Base-by-base conservation (phyloP, 2,329 filamentous ascomycete species). In the Penicillium crustosum region DNA sequence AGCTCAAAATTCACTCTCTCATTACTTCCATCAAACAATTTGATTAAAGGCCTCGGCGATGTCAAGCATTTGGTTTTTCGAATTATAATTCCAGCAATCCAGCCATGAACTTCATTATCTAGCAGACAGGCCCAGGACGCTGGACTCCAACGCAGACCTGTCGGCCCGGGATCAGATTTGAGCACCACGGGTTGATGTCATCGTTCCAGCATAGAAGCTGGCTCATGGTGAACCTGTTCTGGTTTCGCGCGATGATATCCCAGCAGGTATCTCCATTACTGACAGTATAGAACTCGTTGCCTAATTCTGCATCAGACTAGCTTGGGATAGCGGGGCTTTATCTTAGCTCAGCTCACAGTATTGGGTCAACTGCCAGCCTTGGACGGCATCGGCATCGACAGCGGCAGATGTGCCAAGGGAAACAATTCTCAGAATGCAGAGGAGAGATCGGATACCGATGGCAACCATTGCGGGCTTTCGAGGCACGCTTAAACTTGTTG, bases 121-220 rank as follows among this genome's bases (percentile, higher is more conserved):
- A 59, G 49, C 58, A 59, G 8, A 23, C 15, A 21, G 55, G 55
- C 4, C 58, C 56, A 25, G 60, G 45, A 29, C n/a, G 42, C 6
- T 31, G 10, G 9, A 63, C 62, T 3, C 61, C 64, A 19, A 66
- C 52, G 21, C 65, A 67, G 25, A 66, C 41, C 31, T 58, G 39
- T 13, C 61, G 62, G n/a, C 64, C 65, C 1, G 64, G 61, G 17
- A 67, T 67, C 4, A 67, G 54, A 23, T 67, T 67, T 10, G 65
- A 61, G 54, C 65, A 67, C 49, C 19, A 44, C 1, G 60, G 43
- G 35, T 67, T 67, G 55, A 67, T 64, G 13, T 67, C 64, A 7
- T 64, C 57, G 38, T 67, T 67, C 65, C 65, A 67, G 43, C 65
- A 67, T 13, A 66, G 25, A 6, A 67, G 56, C 36, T 67, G 61